Evolutionary conservation across 208 protist species (phyloP).

Genomic region (Acanthamoeba divionensis): DNA sequence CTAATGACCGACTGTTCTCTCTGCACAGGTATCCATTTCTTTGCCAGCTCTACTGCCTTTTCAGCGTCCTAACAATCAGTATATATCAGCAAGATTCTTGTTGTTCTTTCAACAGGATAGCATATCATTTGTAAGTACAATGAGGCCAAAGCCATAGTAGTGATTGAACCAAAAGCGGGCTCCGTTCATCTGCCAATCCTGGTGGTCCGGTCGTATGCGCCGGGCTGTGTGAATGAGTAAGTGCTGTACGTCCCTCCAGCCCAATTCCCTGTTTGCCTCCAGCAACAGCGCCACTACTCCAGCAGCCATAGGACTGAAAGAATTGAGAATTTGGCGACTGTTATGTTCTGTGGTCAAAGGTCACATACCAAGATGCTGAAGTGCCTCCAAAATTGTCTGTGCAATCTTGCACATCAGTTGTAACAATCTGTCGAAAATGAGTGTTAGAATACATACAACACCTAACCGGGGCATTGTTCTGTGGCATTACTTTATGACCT

Average conservation of each 20-base stretch:
- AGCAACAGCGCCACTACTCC: slow-evolving; percentile 56
- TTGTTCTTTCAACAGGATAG: not conserved
- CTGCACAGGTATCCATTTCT: not conserved
- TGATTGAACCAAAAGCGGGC: not conserved
- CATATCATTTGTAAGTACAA: not conserved
- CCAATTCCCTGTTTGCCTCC: slow-evolving; percentile 55
- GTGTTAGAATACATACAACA: not conserved
- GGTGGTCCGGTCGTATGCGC: not conserved
- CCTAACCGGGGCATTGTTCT: not conserved
- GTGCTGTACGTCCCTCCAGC: slow-evolving; percentile 67
- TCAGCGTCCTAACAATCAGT: not conserved
- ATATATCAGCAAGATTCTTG: not conserved
- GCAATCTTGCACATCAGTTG: not conserved
- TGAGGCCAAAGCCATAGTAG: slow-evolving; percentile 34
- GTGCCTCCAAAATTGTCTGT: slow-evolving; percentile 58
- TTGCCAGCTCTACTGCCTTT: not conserved
- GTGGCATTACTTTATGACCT: not conserved
- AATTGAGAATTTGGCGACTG: not conserved
- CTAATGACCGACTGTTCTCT: not conserved
- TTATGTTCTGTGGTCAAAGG: not conserved
- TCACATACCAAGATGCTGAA: slow-evolving; percentile 23
- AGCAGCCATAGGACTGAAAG: slow-evolving; percentile 41
- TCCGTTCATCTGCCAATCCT: slow-evolving; percentile 49
- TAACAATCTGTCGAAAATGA: not conserved
- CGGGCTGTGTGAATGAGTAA: not conserved